Conservation (phyloP, 768 basidiomycete species). For the Auricularia auricula-judae region DNA sequence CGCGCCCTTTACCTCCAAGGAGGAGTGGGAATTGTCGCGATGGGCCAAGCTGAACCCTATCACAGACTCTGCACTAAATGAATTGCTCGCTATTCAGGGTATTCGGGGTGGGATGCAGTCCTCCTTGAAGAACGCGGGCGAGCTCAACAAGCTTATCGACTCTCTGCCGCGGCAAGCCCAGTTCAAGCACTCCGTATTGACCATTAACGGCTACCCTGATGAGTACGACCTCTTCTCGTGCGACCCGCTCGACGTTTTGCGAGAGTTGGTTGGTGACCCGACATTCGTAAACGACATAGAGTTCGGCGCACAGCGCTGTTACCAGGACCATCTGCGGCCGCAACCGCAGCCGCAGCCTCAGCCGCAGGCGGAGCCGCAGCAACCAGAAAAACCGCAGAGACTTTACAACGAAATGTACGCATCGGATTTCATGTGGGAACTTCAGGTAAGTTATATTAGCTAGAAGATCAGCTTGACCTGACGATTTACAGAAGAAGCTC, state of each 20-base stretch:
- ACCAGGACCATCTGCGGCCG: neutral
- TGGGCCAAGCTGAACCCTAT: neutral
- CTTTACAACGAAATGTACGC: slow-evolving; percentile 28
- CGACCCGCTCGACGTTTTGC: slow-evolving; percentile 18
- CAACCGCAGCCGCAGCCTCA: too few relatives aligned
- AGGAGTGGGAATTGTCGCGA: neutral
- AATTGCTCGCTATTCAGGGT: neutral
- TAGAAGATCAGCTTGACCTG: too few relatives aligned
- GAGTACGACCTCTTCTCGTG: neutral
- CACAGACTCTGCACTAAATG: neutral
- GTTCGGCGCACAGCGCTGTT: slow-evolving; percentile 21
- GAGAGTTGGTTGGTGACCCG: slow-evolving; percentile 18
- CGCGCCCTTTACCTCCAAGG: neutral
- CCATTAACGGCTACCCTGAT: neutral
- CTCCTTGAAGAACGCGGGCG: neutral
- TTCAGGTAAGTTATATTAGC: slow-evolving; percentile 18
- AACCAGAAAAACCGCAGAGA: slow-evolving; percentile 6
- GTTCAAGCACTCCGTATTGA: neutral
- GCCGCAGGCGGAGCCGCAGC: too few relatives aligned
- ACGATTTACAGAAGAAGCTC: neutral
- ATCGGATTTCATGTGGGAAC: slow-evolving; percentile 24
- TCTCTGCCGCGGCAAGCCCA: neutral
- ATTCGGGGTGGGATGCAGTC: neutral
- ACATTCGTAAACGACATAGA: slow-evolving; percentile 17
- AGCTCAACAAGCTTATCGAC: neutral